Percentiles rank a stretch among this genome's conserved stretches.
These are phyloP conservation scores for Pyrenochaeta sp. DNA, from an alignment of 2,329 filamentous ascomycete species.

Conservation along the genomic window DNA sequence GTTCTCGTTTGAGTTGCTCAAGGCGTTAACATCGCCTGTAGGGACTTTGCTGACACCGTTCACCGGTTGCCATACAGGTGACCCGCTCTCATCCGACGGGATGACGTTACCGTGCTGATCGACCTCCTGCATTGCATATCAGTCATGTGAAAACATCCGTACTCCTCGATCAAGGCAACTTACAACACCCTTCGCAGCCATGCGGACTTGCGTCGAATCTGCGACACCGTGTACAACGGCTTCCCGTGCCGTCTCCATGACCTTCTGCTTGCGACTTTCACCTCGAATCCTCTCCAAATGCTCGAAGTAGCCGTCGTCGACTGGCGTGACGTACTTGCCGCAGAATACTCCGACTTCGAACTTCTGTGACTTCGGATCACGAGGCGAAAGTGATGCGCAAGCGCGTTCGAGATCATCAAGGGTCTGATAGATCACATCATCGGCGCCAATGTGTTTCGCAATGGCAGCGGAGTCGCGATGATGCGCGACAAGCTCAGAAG, in stretches of 20 bases:
- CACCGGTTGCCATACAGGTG: slow-evolving; percentile 33
- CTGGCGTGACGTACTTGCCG: slow-evolving; percentile 83
- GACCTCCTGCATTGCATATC: slow-evolving; percentile 51
- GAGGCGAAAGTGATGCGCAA: slow-evolving; percentile 75
- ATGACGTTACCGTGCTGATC: slow-evolving; percentile 66
- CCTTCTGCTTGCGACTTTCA: slow-evolving; percentile 73
- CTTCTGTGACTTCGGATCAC: slow-evolving; percentile 63
- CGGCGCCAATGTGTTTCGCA: slow-evolving; percentile 74
- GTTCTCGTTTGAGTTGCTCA: slow-evolving; percentile 23
- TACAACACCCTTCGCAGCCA: slow-evolving; percentile 68
- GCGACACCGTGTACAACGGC: slow-evolving; percentile 71
- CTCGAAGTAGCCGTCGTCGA: slow-evolving; percentile 82
- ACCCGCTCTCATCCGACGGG: slow-evolving; percentile 52
- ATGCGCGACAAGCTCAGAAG: slow-evolving; percentile 75
- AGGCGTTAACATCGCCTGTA: slow-evolving; percentile 17
- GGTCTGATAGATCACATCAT: slow-evolving; percentile 79
- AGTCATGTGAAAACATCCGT: slow-evolving; percentile 3
- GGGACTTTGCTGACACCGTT: slow-evolving; percentile 28
- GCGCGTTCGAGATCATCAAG: slow-evolving; percentile 82
- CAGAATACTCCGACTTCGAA: slow-evolving; percentile 95
- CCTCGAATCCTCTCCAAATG: slow-evolving; percentile 77
- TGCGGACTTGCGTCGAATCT: slow-evolving; percentile 66
- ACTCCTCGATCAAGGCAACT: slow-evolving; percentile 14
- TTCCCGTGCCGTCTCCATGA: slow-evolving; percentile 70
- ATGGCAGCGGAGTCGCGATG: slow-evolving; percentile 69